Percentiles rank a stretch among this genome's conserved stretches.
Conservation (phyloP, 2,329 filamentous ascomycete genomes). For the Microdochium nivale region DNA sequence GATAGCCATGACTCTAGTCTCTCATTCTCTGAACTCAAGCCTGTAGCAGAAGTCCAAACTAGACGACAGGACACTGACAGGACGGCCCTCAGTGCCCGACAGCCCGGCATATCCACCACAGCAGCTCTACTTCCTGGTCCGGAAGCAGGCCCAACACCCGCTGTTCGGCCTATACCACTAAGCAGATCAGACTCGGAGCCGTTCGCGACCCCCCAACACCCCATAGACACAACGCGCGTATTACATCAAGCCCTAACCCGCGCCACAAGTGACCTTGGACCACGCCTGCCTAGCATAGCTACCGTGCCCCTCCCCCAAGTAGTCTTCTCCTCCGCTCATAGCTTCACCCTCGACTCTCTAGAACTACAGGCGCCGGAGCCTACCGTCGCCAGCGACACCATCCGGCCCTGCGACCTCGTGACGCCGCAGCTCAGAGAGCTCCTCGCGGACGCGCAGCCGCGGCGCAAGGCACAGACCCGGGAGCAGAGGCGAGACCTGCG, state of each 20-base stretch:
- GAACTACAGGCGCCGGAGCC: conserved; percentile 49
- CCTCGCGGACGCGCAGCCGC: conserved; percentile 39
- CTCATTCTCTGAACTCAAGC: background rate
- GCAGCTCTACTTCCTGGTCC: background rate
- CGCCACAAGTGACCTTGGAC: conserved; percentile 24
- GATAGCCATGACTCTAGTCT: background rate
- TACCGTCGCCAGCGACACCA: conserved; percentile 28
- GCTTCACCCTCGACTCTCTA: conserved; percentile 23
- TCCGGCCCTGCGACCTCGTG: conserved; percentile 42
- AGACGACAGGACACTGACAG: background rate
- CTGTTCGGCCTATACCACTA: background rate
- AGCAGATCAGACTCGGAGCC: background rate
- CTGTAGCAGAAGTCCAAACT: conserved; percentile 5
- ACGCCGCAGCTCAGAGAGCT: conserved; percentile 47
- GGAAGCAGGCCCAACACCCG: background rate
- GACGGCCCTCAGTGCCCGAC: conserved; percentile 23
- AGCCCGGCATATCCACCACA: conserved; percentile 14
- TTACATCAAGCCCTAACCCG: conserved; percentile 14
- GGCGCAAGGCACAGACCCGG: conserved; percentile 43
- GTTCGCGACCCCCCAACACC: background rate
- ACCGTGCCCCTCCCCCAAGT: conserved; percentile 5
- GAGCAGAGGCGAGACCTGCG: conserved; percentile 38
- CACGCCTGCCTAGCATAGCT: conserved; percentile 9
- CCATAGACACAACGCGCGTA: background rate
- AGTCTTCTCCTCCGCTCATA: conserved; percentile 13